A percentile compares a stretch with the other conserved stretches of the same genome.
Conservation (phyloP, 371 early-diverging fungal species). For the Lichtheimia ramosa region DNA sequence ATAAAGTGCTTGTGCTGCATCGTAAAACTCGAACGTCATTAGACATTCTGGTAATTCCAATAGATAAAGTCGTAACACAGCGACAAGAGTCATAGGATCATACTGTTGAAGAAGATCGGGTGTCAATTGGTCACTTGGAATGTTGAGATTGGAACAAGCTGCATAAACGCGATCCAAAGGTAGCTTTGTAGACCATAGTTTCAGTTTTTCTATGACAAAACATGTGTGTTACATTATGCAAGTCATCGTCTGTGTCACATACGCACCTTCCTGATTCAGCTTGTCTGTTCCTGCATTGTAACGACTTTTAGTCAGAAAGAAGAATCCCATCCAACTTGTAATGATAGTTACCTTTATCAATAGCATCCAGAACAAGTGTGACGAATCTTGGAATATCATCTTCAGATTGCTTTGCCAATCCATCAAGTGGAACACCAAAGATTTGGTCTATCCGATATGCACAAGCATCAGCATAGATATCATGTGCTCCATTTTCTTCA, state of each 20-base stretch:
- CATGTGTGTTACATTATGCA: background rate
- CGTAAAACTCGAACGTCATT: slow-evolving; percentile 71
- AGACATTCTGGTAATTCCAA: slow-evolving; percentile 73
- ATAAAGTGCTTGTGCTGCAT: slow-evolving; percentile 69
- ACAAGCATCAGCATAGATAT: background rate
- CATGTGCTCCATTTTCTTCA: background rate
- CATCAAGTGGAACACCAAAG: slow-evolving; percentile 76
- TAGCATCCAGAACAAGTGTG: slow-evolving; percentile 30
- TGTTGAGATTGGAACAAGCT: slow-evolving; percentile 63
- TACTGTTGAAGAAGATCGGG: slow-evolving; percentile 53
- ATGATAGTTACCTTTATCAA: slow-evolving; percentile 24
- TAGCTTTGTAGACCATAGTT: slow-evolving; percentile 63
- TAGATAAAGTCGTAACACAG: slow-evolving; percentile 66
- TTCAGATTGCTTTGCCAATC: slow-evolving; percentile 57
- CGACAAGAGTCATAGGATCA: slow-evolving; percentile 61
- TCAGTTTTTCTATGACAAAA: slow-evolving; percentile 21
- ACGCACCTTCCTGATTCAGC: slow-evolving; percentile 7
- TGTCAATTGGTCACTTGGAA: slow-evolving; percentile 49
- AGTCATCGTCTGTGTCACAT: background rate
- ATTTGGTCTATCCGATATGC: slow-evolving; percentile 54
- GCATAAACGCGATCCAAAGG: slow-evolving; percentile 63
- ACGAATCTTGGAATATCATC: slow-evolving; percentile 63
- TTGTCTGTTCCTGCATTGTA: slow-evolving; percentile 11
- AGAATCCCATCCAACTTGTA: background rate
- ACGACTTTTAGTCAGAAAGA: background rate